Percentiles rank a stretch among this genome's conserved stretches.
phyloP scores from a whole-genome alignment of 2,329 filamentous ascomycete genomes.

The Aspergillus sp. region DNA sequence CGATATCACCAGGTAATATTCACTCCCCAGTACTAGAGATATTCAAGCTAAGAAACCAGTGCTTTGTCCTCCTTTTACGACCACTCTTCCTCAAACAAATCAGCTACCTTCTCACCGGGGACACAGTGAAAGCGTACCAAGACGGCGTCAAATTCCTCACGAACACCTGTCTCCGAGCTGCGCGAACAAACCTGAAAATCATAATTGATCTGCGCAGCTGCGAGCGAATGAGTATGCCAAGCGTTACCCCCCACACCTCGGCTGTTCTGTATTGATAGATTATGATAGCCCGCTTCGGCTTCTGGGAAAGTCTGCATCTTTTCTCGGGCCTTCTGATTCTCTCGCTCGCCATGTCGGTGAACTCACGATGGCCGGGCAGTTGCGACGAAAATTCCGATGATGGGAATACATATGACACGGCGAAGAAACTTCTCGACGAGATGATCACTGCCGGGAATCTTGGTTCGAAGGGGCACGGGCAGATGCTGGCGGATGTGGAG shows the following conservation, averaged over 20 bases:
- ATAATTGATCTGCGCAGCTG: slow-evolving; percentile 1
- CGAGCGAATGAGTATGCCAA: neutral
- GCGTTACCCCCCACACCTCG: too few relatives aligned
- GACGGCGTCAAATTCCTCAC: neutral
- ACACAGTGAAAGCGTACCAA: neutral
- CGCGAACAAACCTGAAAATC: neutral
- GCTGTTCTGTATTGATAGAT: too few relatives aligned
- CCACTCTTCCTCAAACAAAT: slow-evolving; percentile 13
- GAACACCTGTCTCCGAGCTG: neutral
- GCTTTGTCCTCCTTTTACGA: slow-evolving; percentile 13
- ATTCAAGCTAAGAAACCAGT: neutral
- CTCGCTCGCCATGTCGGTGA: slow-evolving; percentile 11
- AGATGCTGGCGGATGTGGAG: slow-evolving; percentile 10
- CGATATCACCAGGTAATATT: slow-evolving; percentile 15
- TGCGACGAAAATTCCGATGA: neutral
- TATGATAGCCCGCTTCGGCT: slow-evolving; percentile 21
- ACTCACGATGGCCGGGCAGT: neutral
- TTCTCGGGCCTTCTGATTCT: slow-evolving; percentile 24
- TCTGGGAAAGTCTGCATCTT: slow-evolving; percentile 26
- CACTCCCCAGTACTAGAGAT: too few relatives aligned
- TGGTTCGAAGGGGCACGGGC: slow-evolving; percentile 9
- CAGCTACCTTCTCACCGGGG: neutral
- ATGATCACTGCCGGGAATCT: slow-evolving; percentile 4
- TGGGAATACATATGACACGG: neutral
- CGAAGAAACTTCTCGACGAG: neutral